Conservation (phyloP, 768 basidiomycete genomes). For the Daedaleopsis nitida region DNA sequence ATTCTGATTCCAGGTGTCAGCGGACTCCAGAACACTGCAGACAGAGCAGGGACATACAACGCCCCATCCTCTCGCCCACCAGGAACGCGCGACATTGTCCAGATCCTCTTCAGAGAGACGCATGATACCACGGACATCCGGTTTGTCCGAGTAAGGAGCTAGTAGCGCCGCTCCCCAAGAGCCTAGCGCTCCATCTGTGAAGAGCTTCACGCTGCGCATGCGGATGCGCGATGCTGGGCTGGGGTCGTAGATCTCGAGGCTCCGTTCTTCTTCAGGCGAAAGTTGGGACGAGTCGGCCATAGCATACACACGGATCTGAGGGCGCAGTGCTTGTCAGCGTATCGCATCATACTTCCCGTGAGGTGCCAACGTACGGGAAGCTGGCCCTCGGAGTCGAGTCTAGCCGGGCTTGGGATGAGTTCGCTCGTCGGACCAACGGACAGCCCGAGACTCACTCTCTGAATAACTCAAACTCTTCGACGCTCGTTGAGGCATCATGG, state of each 20-base stretch:
- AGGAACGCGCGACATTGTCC: constrained; percentile 53
- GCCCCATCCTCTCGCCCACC: constrained; percentile 79
- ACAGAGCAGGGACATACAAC: constrained; percentile 54
- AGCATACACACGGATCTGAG: constrained; percentile 37
- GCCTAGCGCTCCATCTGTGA: constrained; percentile 86
- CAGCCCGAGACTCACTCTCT: constrained; percentile 48
- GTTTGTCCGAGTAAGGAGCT: constrained; percentile 82
- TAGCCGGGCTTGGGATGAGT: constrained; percentile 30
- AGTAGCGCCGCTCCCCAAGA: constrained; percentile 91
- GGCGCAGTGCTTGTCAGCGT: too few relatives aligned
- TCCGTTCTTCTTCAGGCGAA: constrained; percentile 26
- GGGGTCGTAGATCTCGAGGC: constrained; percentile 35
- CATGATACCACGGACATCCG: constrained; percentile 71
- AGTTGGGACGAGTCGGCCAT: constrained; percentile 43
- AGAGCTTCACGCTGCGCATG: constrained; percentile 70
- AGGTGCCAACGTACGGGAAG: constrained; percentile 57
- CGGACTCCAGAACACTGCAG: neutral
- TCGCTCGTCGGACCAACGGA: too few relatives aligned
- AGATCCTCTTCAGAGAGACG: constrained; percentile 56
- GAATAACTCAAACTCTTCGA: constrained; percentile 63
- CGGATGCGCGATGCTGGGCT: constrained; percentile 27
- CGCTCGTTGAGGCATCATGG: constrained; percentile 71
- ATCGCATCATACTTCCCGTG: neutral
- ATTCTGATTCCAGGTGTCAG: constrained; percentile 53
- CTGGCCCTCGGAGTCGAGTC: constrained; percentile 66